phyloP scores from a whole-genome alignment of 805 yeast species.

The Saccharomycopsis fodiens region DNA sequence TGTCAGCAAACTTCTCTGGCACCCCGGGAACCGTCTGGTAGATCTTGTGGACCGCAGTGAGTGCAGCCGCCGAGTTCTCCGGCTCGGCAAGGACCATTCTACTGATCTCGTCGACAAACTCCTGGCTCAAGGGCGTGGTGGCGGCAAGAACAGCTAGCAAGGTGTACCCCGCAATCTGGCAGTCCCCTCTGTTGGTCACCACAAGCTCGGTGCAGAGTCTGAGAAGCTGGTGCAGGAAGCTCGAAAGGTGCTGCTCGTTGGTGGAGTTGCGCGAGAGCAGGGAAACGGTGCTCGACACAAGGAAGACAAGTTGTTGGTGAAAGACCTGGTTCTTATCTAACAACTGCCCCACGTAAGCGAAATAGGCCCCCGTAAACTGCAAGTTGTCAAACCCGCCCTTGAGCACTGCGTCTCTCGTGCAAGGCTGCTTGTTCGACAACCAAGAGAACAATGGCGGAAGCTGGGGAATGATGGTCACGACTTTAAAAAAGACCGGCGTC shows the following conservation, averaged over 20 bases:
- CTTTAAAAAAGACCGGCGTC: conserved; percentile 63
- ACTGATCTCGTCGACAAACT: conserved; percentile 52
- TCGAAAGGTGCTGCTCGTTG: conserved; percentile 37
- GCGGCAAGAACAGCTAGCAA: conserved; percentile 70
- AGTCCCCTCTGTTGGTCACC: conserved; percentile 41
- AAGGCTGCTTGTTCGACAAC: conserved; percentile 52
- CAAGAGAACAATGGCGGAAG: conserved; percentile 79
- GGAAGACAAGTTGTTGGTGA: conserved; percentile 69
- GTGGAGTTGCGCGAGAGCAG: conserved; percentile 51
- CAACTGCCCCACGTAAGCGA: conserved; percentile 31
- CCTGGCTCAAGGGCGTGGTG: conserved; percentile 52
- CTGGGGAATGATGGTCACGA: conserved; percentile 62
- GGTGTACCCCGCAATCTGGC: conserved; percentile 79
- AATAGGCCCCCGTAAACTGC: conserved; percentile 58
- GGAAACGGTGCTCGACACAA: conserved; percentile 62
- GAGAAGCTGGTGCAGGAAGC: conserved; percentile 47
- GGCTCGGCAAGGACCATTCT: conserved; percentile 47
- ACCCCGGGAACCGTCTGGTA: conserved; percentile 36
- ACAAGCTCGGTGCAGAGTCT: conserved; percentile 52
- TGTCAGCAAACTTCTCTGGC: conserved; percentile 6
- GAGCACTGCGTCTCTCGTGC: conserved; percentile 61
- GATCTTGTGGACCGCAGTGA: conserved; percentile 40
- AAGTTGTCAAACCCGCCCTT: conserved; percentile 62
- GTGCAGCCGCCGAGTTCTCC: conserved; percentile 35
- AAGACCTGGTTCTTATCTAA: conserved; percentile 50